These are phyloP conservation scores for Stachybotrys echinatus DNA, from an alignment of 2,329 filamentous ascomycete species.

Conservation along the genomic window DNA sequence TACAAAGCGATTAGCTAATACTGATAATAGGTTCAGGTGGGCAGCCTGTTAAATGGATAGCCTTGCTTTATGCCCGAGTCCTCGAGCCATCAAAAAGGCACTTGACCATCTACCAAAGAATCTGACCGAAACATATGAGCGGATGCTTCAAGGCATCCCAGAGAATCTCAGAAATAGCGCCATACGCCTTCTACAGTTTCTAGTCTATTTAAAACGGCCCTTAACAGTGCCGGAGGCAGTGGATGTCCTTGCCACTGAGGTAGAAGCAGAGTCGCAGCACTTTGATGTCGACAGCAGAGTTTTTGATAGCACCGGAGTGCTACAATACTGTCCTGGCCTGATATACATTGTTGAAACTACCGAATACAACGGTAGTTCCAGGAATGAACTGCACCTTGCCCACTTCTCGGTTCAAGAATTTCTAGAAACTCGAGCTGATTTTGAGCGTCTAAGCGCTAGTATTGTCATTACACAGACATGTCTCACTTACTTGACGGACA, in stretches of 20 bases:
- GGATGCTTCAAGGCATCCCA: conserved; percentile 12
- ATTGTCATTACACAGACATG: conserved; percentile 13
- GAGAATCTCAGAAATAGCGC: conserved; percentile 5
- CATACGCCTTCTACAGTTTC: conserved; percentile 15
- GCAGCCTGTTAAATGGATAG: conserved; percentile 21
- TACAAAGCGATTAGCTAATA: not conserved
- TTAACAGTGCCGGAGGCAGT: conserved; percentile 10
- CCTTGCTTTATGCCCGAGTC: conserved; percentile 9
- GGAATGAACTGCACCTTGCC: conserved; percentile 13
- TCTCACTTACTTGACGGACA: conserved; percentile 13
- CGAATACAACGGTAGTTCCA: not conserved
- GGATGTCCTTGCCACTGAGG: conserved; percentile 14
- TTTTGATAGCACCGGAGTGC: not conserved
- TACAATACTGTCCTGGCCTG: conserved; percentile 11
- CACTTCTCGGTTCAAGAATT: conserved; percentile 19
- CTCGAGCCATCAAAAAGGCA: conserved; percentile 6
- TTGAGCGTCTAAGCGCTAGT: conserved; percentile 5
- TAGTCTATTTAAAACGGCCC: conserved; percentile 10
- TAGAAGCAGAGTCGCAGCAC: conserved; percentile 4
- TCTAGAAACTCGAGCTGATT: conserved; percentile 6
- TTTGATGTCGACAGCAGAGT: conserved; percentile 8
- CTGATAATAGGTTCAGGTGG: conserved; percentile 6
- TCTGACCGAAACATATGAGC: conserved; percentile 15
- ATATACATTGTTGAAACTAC: conserved; percentile 4
- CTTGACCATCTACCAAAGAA: conserved; percentile 10